These are phyloP conservation scores for Leptomonas pyrrhocoris DNA, from an alignment of 208 protist genomes.

Conservation along the genomic window DNA sequence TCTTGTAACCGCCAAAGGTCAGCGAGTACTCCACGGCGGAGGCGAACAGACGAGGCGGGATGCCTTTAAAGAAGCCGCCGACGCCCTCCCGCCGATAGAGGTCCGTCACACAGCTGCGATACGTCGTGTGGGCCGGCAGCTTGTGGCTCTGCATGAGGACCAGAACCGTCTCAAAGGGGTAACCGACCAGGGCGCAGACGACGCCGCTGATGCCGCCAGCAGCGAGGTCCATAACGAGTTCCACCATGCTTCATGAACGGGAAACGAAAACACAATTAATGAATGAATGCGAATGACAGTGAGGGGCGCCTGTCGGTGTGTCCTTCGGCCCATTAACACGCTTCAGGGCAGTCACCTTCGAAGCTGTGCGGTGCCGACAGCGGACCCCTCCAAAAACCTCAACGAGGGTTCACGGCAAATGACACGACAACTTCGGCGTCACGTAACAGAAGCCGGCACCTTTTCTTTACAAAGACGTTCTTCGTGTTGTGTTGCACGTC, in stretches of 20 bases:
- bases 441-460: no score
- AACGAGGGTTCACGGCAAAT: no score
- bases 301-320: no score
- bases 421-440: no score
- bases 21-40: conserved; percentile 67
- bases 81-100: conserved; percentile 57
- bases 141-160: conserved; percentile 74
- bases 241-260: not conserved
- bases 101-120: conserved; percentile 40
- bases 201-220: conserved; percentile 64
- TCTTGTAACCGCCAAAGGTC: conserved; percentile 69
- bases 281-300: not conserved
- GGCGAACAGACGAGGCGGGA: conserved; percentile 55
- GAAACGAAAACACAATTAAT: not conserved
- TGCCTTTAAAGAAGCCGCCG: conserved; percentile 64
- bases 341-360: no score
- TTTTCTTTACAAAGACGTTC: no score
- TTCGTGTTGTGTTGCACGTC: no score
- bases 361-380: no score
- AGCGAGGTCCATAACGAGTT: conserved; percentile 35
- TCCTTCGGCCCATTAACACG: no score
- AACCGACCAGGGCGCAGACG: conserved; percentile 61
- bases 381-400: no score
- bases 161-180: conserved; percentile 83
- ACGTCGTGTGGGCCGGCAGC: conserved; percentile 38